A percentile compares a stretch with the other conserved stretches of the same genome.
These are phyloP conservation scores for Hemisphaericaspora nanyangensis DNA, from an alignment of 805 yeast species.

Conservation along the genomic window DNA sequence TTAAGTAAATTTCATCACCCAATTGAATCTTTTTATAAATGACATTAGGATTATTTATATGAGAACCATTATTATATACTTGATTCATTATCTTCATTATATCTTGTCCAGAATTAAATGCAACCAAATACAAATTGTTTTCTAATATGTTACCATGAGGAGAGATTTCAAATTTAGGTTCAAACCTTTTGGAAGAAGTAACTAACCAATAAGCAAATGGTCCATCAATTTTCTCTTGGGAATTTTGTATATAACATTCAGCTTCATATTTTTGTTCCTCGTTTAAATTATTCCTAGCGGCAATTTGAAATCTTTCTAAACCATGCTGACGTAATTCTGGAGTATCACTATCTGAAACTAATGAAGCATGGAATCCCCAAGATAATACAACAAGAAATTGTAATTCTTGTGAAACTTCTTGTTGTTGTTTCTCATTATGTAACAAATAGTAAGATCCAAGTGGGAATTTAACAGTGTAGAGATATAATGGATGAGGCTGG, in stretches of 20 bases:
- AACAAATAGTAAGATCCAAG: slow-evolving; percentile 18
- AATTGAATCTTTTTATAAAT: slow-evolving; percentile 34
- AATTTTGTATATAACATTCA: slow-evolving; percentile 14
- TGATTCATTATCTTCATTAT: slow-evolving; percentile 39
- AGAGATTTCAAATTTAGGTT: slow-evolving; percentile 57
- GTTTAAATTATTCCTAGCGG: slow-evolving; percentile 54
- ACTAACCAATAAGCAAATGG: slow-evolving; percentile 59
- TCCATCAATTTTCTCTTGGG: slow-evolving; percentile 20
- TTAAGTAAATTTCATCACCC: slow-evolving; percentile 20
- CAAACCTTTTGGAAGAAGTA: slow-evolving; percentile 55
- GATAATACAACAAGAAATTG: slow-evolving; percentile 64
- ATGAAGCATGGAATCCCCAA: slow-evolving; percentile 82
- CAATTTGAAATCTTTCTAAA: slow-evolving; percentile 60
- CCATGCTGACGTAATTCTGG: slow-evolving; percentile 66
- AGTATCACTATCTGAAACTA: slow-evolving; percentile 76
- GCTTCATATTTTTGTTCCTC: slow-evolving; percentile 53
- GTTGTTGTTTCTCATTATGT: slow-evolving; percentile 14
- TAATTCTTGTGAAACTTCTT: slow-evolving; percentile 15
- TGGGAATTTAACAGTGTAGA: slow-evolving; percentile 45
- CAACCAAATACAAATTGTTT: slow-evolving; percentile 41
- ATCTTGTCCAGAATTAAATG: slow-evolving; percentile 35
- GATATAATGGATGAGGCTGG: slow-evolving; percentile 31
- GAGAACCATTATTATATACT: slow-evolving; percentile 57
- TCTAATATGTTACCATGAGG: slow-evolving; percentile 51
- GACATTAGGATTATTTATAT: slow-evolving; percentile 47